These are phyloP conservation scores for Neurospora sp. DNA, from an alignment of 2,329 filamentous ascomycete genomes.

Conservation along the genomic window DNA sequence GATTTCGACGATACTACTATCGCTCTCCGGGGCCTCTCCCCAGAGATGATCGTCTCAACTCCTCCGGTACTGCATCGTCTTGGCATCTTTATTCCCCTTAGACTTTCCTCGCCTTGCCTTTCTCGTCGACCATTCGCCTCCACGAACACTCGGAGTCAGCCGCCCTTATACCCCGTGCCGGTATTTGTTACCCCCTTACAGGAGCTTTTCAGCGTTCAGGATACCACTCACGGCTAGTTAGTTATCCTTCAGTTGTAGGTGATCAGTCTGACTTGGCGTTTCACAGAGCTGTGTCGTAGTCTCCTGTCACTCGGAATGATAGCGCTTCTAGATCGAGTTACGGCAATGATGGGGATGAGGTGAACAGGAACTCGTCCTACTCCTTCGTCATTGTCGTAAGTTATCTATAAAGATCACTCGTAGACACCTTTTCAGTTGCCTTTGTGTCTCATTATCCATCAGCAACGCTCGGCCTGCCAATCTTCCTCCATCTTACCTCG, in stretches of 20 bases:
- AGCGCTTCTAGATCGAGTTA: neutral
- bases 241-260: neutral
- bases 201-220: neutral
- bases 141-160: neutral
- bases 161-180: neutral
- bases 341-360: neutral
- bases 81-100: neutral
- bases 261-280: neutral
- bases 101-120: neutral
- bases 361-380: neutral
- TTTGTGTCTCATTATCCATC: conserved; percentile 8
- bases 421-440: neutral
- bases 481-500: conserved; percentile 16
- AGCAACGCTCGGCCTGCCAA: conserved; percentile 26
- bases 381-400: neutral
- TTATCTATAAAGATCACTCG: conserved; percentile 24
- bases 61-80: neutral
- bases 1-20: neutral
- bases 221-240: neutral
- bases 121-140: neutral
- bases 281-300: neutral
- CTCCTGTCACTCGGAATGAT: neutral
- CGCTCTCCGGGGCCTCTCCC: neutral
- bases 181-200: neutral
- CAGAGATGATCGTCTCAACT: neutral